Percentiles rank a stretch among this genome's conserved stretches.
Conservation (phyloP, 257 asterid genomes). For the Petunia secreta region DNA sequence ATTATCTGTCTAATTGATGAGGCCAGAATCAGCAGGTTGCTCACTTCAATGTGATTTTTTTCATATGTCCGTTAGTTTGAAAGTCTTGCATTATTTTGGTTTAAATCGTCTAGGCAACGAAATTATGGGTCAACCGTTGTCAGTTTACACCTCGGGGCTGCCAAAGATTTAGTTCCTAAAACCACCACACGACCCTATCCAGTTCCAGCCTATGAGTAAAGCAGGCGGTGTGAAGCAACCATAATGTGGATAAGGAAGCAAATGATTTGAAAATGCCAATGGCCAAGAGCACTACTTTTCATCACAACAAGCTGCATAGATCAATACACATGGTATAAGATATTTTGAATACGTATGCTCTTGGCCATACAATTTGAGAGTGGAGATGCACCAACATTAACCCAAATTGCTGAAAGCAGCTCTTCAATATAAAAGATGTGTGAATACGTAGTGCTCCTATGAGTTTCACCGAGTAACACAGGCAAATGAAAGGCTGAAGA, state of each 20-base stretch:
- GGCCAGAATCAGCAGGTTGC: not conserved
- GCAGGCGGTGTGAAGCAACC: not conserved
- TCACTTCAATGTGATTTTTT: constrained; percentile 2
- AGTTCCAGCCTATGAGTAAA: not conserved
- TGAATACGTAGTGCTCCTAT: not conserved
- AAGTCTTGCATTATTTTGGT: not conserved
- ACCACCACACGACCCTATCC: not conserved
- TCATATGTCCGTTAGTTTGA: not conserved
- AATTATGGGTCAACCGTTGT: not conserved
- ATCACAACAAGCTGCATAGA: not conserved
- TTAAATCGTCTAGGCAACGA: not conserved
- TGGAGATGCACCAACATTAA: not conserved
- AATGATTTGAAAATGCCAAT: not conserved
- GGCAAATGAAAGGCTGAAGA: not conserved
- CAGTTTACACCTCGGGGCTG: not conserved
- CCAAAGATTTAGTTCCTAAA: not conserved
- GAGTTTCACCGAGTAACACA: not conserved
- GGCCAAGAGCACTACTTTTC: not conserved
- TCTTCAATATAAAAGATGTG: not conserved
- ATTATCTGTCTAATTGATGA: not conserved
- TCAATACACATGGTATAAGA: not conserved
- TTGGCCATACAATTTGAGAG: constrained; percentile 6
- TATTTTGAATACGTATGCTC: not conserved
- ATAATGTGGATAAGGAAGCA: not conserved
- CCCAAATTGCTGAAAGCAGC: not conserved